phyloP scores from a whole-genome alignment of 495 filamentous ascomycete genomes.

The Talaromyces stipitatus region DNA sequence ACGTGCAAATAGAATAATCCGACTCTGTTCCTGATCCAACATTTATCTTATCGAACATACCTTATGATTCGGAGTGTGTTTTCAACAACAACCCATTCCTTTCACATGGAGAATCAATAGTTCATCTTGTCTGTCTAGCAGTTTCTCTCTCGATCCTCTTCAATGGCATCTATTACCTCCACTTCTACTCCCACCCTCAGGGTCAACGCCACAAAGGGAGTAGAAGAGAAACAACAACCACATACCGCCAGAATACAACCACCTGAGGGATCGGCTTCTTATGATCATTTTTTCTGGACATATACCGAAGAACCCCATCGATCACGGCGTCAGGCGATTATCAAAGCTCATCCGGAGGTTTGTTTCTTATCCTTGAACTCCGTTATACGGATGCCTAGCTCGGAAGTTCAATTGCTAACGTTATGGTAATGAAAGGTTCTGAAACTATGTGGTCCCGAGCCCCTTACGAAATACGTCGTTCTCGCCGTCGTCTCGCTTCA shows the following conservation, averaged over 20 bases:
- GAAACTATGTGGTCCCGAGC: conserved; percentile 95
- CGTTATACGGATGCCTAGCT: neutral
- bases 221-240: neutral
- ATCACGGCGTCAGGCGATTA: conserved; percentile 83
- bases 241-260: conserved; percentile 1
- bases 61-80: neutral
- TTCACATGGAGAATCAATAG: neutral
- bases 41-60: neutral
- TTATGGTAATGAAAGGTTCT: conserved; percentile 56
- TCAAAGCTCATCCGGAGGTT: conserved; percentile 97
- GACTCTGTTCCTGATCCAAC: conserved; percentile 1
- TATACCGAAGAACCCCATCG: conserved; percentile 98
- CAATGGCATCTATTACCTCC: conserved; percentile 6
- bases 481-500: conserved; percentile 78
- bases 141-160: neutral
- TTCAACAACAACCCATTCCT: neutral
- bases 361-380: neutral
- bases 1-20: conserved; percentile 4
- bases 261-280: conserved; percentile 13
- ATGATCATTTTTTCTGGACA: conserved; percentile 77
- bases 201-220: conserved; percentile 2
- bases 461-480: conserved; percentile 90
- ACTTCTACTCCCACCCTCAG: conserved; percentile 3
- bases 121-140: neutral
- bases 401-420: neutral